A percentile compares a stretch with the other conserved stretches of the same genome.
Evolutionary conservation across 2,329 filamentous ascomycete species (phyloP).

Genomic region (Trichoderma asperellum): DNA sequence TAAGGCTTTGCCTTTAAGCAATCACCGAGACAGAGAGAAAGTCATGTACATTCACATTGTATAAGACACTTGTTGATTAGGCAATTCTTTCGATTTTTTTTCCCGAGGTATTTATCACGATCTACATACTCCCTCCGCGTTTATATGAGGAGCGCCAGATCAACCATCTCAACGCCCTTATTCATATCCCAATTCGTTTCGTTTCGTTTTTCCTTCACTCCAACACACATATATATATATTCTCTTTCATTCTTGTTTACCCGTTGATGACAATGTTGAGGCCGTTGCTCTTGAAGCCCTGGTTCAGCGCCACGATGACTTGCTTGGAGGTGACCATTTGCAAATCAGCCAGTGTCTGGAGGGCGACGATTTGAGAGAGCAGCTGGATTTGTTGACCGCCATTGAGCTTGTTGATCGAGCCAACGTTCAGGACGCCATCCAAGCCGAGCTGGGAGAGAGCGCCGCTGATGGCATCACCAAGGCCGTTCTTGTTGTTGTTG

Average conservation of each 20-base stretch:
- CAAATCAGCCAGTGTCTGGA: conserved; percentile 36
- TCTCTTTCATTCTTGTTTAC: background rate
- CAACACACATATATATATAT: background rate
- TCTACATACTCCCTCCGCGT: conserved; percentile 12
- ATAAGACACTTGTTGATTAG: background rate
- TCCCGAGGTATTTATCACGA: conserved; percentile 5
- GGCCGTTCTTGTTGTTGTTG: conserved; percentile 31
- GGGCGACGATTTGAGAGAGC: conserved; percentile 36
- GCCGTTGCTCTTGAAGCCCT: conserved; percentile 32
- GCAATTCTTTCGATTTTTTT: conserved; percentile 4
- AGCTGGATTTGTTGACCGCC: conserved; percentile 37
- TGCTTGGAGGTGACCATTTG: conserved; percentile 34
- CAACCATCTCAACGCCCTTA: background rate
- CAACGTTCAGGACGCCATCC: conserved; percentile 35
- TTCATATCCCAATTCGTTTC: background rate
- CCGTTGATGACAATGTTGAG: conserved; percentile 28
- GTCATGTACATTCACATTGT: background rate
- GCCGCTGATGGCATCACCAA: conserved; percentile 33
- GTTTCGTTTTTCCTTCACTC: background rate
- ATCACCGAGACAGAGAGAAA: background rate
- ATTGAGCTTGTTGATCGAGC: conserved; percentile 37
- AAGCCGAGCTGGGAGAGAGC: conserved; percentile 40
- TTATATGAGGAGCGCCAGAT: background rate
- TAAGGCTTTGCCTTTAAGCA: background rate
- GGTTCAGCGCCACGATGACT: conserved; percentile 34